Conservation (phyloP, 2,329 filamentous ascomycete species). For the Fusarium sp. region DNA sequence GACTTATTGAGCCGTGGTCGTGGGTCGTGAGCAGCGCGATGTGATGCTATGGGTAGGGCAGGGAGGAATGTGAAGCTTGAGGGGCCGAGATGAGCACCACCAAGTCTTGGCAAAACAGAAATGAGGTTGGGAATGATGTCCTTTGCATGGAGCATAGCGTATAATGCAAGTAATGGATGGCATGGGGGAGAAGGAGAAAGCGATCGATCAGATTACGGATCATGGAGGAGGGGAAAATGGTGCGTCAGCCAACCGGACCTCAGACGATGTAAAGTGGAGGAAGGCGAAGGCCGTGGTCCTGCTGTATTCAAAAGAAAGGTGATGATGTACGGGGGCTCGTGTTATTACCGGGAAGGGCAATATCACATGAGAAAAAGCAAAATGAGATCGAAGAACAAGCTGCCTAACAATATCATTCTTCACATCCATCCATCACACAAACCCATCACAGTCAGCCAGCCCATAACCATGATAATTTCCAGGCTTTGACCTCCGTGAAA, state of each 20-base stretch:
- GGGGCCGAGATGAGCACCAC: not conserved
- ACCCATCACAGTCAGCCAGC: not conserved
- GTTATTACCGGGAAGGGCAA: not conserved
- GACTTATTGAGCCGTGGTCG: not conserved
- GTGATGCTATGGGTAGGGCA: not conserved
- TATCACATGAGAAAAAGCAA: not conserved
- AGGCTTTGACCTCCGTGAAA: conserved; percentile 6
- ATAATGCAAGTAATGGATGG: conserved; percentile 5
- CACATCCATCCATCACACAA: not conserved
- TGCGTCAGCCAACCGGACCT: not conserved
- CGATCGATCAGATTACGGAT: conserved; percentile 10
- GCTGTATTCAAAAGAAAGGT: not conserved
- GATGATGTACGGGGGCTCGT: not conserved
- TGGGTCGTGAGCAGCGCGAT: not conserved
- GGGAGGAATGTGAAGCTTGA: conserved; percentile 6
- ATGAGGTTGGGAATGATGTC: not conserved
- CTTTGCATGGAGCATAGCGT: not conserved
- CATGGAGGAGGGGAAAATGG: not conserved
- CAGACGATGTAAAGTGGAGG: not conserved
- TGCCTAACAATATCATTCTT: not conserved
- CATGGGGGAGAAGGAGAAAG: not conserved
- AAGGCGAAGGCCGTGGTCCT: not conserved
- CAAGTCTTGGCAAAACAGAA: not conserved
- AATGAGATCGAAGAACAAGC: no score
- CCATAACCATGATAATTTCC: not conserved